Conservation (phyloP, 106 monocot genomes). For the Acorus calamus region DNA sequence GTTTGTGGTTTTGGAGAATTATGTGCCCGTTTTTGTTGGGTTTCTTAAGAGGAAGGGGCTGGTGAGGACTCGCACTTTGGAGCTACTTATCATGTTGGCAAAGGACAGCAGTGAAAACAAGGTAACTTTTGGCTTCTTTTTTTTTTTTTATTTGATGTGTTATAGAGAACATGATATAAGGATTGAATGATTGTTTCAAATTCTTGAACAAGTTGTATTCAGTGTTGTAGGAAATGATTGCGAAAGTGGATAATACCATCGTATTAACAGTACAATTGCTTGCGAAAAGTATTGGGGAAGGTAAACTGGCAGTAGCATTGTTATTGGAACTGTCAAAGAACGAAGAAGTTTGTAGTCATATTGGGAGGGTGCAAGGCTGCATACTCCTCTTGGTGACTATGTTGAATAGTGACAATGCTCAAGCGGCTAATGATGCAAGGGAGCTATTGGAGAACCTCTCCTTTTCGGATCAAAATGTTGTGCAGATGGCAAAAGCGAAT, state of each 20-base stretch:
- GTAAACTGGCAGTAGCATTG: slow-evolving; percentile 22
- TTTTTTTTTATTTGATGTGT: not conserved
- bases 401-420: slow-evolving; percentile 20
- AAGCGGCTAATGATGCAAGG: slow-evolving; percentile 24
- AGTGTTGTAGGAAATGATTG: slow-evolving; percentile 19
- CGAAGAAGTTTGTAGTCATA: slow-evolving; percentile 8
- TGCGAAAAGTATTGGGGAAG: slow-evolving; percentile 17
- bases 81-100: slow-evolving; percentile 12
- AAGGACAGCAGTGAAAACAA: slow-evolving; percentile 16
- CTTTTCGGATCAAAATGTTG: slow-evolving; percentile 26
- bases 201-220: no score
- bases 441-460: slow-evolving; percentile 25
- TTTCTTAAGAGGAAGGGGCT: slow-evolving; percentile 12
- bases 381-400: slow-evolving; percentile 31
- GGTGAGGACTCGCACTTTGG: slow-evolving; percentile 10
- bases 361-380: slow-evolving; percentile 27
- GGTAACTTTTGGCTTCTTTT: slow-evolving; percentile 7
- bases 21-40: slow-evolving; percentile 22
- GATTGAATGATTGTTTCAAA: no score
- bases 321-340: slow-evolving; percentile 21
- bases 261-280: slow-evolving; percentile 20
- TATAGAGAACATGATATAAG: not conserved
- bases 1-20: slow-evolving; percentile 26
- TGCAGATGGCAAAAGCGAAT: slow-evolving; percentile 23
- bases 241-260: slow-evolving; percentile 21